These are phyloP conservation scores for Tubosaeta sp. DNA, from an alignment of 768 basidiomycete genomes.

Conservation along the genomic window DNA sequence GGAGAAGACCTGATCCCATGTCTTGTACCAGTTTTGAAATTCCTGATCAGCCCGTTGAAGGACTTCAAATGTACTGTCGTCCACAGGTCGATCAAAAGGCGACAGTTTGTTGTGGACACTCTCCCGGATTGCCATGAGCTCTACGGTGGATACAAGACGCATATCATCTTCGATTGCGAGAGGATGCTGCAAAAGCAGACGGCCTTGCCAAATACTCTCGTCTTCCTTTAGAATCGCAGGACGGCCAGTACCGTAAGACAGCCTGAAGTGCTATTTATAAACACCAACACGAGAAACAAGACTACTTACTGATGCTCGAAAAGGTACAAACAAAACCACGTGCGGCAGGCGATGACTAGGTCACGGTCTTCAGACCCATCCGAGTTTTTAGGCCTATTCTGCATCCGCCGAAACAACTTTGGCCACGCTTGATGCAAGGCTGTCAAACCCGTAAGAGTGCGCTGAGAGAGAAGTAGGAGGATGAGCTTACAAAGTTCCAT, in stretches of 20 bases:
- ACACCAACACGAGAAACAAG: background rate
- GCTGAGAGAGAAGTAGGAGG: background rate
- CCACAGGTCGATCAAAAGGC: conserved; percentile 74
- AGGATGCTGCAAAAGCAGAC: conserved; percentile 78
- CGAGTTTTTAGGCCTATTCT: conserved; percentile 46
- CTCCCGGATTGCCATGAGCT: conserved; percentile 87
- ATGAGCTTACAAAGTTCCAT: conserved; percentile 76
- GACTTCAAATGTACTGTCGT: conserved; percentile 65
- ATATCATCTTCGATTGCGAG: conserved; percentile 90
- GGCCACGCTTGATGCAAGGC: conserved; percentile 94
- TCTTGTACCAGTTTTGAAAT: conserved; percentile 77
- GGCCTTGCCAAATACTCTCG: conserved; percentile 81
- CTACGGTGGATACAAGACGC: conserved; percentile 91
- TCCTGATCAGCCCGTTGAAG: conserved; percentile 71
- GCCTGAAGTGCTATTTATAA: conserved; percentile 41
- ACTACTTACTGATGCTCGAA: conserved; percentile 86
- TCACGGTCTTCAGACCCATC: conserved; percentile 64
- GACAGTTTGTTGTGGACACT: conserved; percentile 77
- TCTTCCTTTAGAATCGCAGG: conserved; percentile 92
- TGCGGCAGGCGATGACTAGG: conserved; percentile 76
- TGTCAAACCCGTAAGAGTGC: conserved; percentile 27
- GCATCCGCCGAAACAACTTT: conserved; percentile 72
- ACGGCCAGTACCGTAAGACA: conserved; percentile 92
- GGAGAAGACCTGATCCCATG: conserved; percentile 77
- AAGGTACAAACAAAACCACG: conserved; percentile 91